A percentile compares a stretch with the other conserved stretches of the same genome.
Conservation (phyloP, 176 grass and related monocot genomes). For the Aegilops umbellulata region DNA sequence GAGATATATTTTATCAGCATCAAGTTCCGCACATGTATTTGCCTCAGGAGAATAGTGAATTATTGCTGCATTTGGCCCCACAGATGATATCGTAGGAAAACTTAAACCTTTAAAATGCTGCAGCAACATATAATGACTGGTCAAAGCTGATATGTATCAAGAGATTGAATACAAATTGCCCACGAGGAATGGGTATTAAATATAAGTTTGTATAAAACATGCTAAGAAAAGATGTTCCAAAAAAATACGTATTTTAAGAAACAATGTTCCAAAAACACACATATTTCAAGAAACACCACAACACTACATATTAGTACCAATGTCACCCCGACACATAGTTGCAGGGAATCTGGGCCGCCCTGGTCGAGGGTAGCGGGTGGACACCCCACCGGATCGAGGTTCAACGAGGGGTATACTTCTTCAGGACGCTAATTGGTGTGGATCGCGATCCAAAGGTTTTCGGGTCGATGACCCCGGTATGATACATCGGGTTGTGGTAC, state of each 20-base stretch:
- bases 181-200: conserved; percentile 8
- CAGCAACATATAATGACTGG: conserved; percentile 30
- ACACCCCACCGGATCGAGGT: too few relatives aligned
- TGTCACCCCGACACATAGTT: too few relatives aligned
- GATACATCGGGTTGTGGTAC: too few relatives aligned
- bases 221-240: background rate
- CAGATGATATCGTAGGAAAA: conserved; percentile 98
- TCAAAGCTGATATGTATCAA: conserved; percentile 18
- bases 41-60: conserved; percentile 89
- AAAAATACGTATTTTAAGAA: background rate
- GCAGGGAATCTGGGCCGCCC: too few relatives aligned
- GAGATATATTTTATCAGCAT: conserved; percentile 96
- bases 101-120: conserved; percentile 94
- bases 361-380: too few relatives aligned
- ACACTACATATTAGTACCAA: background rate
- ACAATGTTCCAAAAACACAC: background rate
- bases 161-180: background rate
- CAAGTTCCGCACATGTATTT: conserved; percentile 81
- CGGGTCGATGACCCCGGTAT: too few relatives aligned
- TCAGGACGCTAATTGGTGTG: too few relatives aligned
- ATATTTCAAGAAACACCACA: background rate
- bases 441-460: too few relatives aligned
- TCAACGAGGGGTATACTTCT: too few relatives aligned
- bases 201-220: background rate
- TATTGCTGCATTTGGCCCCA: conserved; percentile 94